These are phyloP conservation scores for Phytopythium oedochilum DNA, from an alignment of 352 stramenopile genomes.

Conservation along the genomic window DNA sequence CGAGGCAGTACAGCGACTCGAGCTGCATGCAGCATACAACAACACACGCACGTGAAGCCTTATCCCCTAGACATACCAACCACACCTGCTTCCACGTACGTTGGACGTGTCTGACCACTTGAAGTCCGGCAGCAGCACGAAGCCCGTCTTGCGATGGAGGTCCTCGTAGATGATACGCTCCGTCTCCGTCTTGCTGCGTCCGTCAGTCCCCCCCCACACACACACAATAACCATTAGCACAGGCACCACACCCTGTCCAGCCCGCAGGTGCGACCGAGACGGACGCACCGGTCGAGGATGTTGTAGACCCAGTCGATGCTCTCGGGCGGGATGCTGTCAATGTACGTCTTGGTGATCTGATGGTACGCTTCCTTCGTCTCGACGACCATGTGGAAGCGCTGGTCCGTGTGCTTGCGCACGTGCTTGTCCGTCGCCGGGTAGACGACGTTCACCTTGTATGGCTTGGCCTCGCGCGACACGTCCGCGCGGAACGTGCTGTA, in stretches of 20 bases:
- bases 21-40: slow-evolving; percentile 25
- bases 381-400: slow-evolving; percentile 79
- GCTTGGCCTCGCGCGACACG: slow-evolving; percentile 56
- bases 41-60: neutral
- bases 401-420: slow-evolving; percentile 80
- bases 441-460: slow-evolving; percentile 84
- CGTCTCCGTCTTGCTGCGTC: slow-evolving; percentile 64
- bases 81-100: slow-evolving; percentile 20
- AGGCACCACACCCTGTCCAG: too few relatives aligned
- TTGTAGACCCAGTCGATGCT: slow-evolving; percentile 89
- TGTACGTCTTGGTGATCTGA: slow-evolving; percentile 65
- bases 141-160: slow-evolving; percentile 50
- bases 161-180: slow-evolving; percentile 83
- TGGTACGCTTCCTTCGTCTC: slow-evolving; percentile 81
- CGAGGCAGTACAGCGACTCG: slow-evolving; percentile 78
- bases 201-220: too few relatives aligned
- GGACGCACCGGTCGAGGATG: slow-evolving; percentile 79
- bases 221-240: too few relatives aligned
- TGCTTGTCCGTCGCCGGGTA: slow-evolving; percentile 75
- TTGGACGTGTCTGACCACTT: slow-evolving; percentile 78
- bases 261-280: slow-evolving; percentile 18
- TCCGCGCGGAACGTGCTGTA: slow-evolving; percentile 78
- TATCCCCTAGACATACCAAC: neutral
- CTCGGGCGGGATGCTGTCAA: slow-evolving; percentile 63
- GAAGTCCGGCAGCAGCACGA: slow-evolving; percentile 79